Conservation (phyloP, 495 filamentous ascomycete genomes). For the Penicillium coffeae region DNA sequence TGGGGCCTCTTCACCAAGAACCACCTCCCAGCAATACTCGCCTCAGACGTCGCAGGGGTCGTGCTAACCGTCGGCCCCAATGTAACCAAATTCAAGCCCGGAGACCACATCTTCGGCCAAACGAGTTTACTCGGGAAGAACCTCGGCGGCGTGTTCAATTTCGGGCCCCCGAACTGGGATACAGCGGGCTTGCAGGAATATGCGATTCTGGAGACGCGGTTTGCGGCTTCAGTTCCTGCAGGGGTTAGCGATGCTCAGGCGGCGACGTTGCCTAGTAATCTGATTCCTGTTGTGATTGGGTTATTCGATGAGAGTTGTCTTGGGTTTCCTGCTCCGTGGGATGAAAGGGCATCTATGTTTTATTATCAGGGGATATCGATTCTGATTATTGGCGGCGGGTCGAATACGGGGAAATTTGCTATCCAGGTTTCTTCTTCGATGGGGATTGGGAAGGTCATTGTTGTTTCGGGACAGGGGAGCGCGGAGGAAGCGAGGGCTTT, state of each 20-base stretch:
- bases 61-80: conserved; percentile 22
- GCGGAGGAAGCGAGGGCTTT: not conserved
- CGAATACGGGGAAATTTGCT: conserved; percentile 25
- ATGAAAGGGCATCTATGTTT: conserved; percentile 10
- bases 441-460: conserved; percentile 24
- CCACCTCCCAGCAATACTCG: conserved; percentile 17
- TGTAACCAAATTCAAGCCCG: conserved; percentile 3
- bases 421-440: conserved; percentile 27
- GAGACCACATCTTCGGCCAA: not conserved
- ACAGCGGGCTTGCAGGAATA: conserved; percentile 23
- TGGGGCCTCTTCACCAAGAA: conserved; percentile 22
- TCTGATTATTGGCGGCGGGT: conserved; percentile 30
- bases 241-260: conserved; percentile 22
- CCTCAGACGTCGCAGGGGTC: conserved; percentile 23
- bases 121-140: not conserved
- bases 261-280: conserved; percentile 25
- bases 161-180: not conserved
- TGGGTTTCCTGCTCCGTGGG: conserved; percentile 15
- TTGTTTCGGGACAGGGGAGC: not conserved
- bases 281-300: conserved; percentile 18
- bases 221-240: conserved; percentile 17
- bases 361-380: conserved; percentile 19
- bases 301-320: conserved; percentile 18
- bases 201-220: conserved; percentile 15
- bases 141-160: not conserved